Base-by-base conservation (phyloP, 169 alveolate species). In the Eimeria necatrix region DNA sequence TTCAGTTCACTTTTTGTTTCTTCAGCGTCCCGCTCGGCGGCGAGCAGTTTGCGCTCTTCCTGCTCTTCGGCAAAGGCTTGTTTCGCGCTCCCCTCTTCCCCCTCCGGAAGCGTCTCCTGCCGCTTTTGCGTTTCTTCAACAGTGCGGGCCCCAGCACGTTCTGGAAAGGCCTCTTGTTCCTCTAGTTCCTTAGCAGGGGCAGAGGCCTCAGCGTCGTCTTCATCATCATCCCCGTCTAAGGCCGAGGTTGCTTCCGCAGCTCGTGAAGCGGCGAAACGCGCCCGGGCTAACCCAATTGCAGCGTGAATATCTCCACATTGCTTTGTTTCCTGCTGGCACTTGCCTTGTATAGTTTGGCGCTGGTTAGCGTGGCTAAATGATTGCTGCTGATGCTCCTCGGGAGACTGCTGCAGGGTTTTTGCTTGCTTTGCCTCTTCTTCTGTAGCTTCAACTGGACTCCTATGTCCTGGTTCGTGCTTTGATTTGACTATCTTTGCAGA, bases 11-110 rank as follows among this genome's bases (percentile, higher is more conserved):
- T 59, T 41, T 41, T 48, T 26, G 91, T 76, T 56, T 59, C 49
- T 4, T 84, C 60, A 16, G 91, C 91, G 60, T 84, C 91, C 32
- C 56, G 78, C 26, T 64, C 78, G 2, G 91, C 91, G 12, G 60
- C 49, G 14, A 60, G 49, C 32, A 84, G 91, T 8, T 26, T 84
- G 78, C 59, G 60, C 22, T 84, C 91, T 60, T 60, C 91, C 59
- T 41, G 14, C 64, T 60, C 49, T 59, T 53, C 78, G 22, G 78
- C 48, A 10, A 46, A 49, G 41, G 51, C 70, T 32, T 60, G 78
- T 4, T 26, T 56, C 26, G 76, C n/a, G 3, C 41, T 32, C n/a
- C 16, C 91, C 32, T 32, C 20, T 26, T 59, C 91, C 46, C 59
- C 78, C 12, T 56, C 59, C 0, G 76, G 78, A 32, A 59, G 91